These are phyloP conservation scores for Debaryomyces hansenii DNA, from an alignment of 805 yeast species.

Conservation along the genomic window DNA sequence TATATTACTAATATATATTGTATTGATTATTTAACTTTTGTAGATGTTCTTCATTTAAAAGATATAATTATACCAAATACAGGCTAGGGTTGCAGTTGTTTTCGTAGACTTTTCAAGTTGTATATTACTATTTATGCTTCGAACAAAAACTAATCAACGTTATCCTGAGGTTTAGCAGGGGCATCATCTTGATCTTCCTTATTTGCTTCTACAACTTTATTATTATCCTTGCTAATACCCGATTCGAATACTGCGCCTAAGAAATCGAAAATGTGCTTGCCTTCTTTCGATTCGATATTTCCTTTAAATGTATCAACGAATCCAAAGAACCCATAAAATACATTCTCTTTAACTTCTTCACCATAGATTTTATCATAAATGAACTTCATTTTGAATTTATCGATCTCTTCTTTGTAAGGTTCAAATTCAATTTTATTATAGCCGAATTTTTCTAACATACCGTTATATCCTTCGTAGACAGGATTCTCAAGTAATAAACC, in stretches of 20 bases:
- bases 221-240: slow-evolving; percentile 10
- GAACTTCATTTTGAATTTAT: slow-evolving; percentile 79
- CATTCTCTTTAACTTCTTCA: slow-evolving; percentile 86
- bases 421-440: slow-evolving; percentile 73
- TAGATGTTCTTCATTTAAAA: background rate
- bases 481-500: slow-evolving; percentile 91
- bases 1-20: slow-evolving; percentile 7
- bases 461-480: slow-evolving; percentile 83
- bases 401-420: slow-evolving; percentile 67
- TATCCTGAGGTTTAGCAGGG: slow-evolving; percentile 12
- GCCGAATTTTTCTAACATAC: slow-evolving; percentile 69
- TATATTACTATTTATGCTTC: background rate
- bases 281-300: slow-evolving; percentile 41
- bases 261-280: slow-evolving; percentile 63
- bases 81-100: background rate
- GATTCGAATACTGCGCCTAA: slow-evolving; percentile 42
- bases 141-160: slow-evolving; percentile 13
- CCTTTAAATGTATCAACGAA: slow-evolving; percentile 78
- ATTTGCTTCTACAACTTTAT: background rate
- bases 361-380: slow-evolving; percentile 91
- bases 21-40: slow-evolving; percentile 1
- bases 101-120: background rate
- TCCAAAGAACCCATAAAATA: slow-evolving; percentile 86
- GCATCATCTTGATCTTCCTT: slow-evolving; percentile 4
- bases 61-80: too few species aligned